Evolutionary conservation across 129 eudicot species (phyloP).

Genomic region (Oenanthe sinensis): DNA sequence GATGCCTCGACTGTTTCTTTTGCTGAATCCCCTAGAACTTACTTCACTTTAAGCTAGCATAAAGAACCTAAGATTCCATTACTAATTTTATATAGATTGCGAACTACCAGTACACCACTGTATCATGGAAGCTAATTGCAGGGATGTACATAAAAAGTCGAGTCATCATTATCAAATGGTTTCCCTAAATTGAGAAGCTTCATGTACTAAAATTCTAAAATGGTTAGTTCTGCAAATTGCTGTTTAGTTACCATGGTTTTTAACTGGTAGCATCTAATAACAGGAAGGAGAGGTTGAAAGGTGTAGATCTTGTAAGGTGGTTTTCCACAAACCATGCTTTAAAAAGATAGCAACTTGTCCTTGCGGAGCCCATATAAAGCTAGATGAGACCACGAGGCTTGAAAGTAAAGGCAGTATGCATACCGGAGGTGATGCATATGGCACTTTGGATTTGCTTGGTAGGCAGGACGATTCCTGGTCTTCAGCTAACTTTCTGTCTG

Average conservation of each 20-base stretch:
- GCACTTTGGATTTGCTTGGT: conserved; percentile 21
- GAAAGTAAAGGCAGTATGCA: conserved; percentile 14
- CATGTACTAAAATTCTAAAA: background rate
- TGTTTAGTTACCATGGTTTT: background rate
- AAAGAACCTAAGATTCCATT: background rate
- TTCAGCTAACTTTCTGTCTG: conserved; percentile 44
- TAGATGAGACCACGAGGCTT: conserved; percentile 11
- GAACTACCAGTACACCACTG: background rate
- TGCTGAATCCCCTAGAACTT: background rate
- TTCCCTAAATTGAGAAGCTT: background rate
- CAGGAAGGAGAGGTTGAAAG: conserved; percentile 88
- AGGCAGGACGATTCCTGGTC: conserved; percentile 28
- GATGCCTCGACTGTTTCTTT: background rate
- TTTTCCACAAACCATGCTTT: conserved; percentile 72
- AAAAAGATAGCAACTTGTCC: conserved; percentile 47
- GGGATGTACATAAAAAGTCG: background rate
- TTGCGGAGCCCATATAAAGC: conserved; percentile 51
- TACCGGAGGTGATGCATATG: conserved; percentile 14
- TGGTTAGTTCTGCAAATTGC: conserved; percentile 1
- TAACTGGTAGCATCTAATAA: conserved; percentile 1
- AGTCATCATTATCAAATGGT: background rate
- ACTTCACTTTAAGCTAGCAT: background rate
- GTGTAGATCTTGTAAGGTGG: conserved; percentile 62
- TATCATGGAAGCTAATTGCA: background rate
- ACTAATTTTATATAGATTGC: background rate